These are phyloP conservation scores for Entonaema liquescens DNA, from an alignment of 495 filamentous ascomycete species.

Conservation along the genomic window DNA sequence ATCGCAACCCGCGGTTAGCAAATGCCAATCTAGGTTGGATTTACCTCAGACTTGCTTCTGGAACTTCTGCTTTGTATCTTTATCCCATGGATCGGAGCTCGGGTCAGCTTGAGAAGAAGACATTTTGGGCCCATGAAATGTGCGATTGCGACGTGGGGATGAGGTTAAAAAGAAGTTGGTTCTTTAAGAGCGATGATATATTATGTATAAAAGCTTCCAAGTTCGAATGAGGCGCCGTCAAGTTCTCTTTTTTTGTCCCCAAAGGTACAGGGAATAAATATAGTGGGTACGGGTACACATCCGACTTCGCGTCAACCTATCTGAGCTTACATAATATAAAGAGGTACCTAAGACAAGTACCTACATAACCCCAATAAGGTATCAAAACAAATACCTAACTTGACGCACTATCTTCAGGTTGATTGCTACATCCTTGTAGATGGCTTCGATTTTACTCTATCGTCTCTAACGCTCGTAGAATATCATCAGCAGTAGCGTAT, in stretches of 20 bases:
- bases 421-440: no score
- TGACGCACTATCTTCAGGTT: no score
- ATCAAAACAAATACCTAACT: no score
- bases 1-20: conserved; percentile 9
- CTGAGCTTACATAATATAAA: no score
- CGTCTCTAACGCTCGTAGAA: background rate
- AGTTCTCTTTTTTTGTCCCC: no score
- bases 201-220: conserved; percentile 17
- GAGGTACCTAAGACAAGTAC: no score
- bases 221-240: background rate
- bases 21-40: background rate
- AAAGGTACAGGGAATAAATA: background rate
- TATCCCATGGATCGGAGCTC: conserved; percentile 47
- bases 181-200: conserved; percentile 2
- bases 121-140: conserved; percentile 29
- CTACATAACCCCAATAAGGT: no score
- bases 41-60: conserved; percentile 45
- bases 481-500: background rate
- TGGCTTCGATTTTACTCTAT: no score
- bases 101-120: conserved; percentile 39
- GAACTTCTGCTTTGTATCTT: conserved; percentile 57
- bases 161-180: background rate
- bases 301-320: no score
- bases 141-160: background rate
- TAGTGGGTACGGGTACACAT: background rate